Base-by-base conservation (phyloP, 202 grass and related monocot genomes). In the Bolboschoenoplectus hybrid region DNA sequence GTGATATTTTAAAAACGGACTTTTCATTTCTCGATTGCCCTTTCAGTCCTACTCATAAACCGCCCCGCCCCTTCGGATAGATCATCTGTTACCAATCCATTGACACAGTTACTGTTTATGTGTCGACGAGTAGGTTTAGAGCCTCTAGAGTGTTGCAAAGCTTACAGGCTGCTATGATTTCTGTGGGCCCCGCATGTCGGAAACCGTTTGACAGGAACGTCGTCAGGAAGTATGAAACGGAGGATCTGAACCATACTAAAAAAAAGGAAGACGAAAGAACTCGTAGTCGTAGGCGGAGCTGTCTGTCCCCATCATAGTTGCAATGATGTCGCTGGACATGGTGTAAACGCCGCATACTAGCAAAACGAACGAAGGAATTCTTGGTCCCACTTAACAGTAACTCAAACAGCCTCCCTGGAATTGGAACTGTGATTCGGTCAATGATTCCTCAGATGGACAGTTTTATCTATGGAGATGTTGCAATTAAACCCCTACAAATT, bases 391-490 rank as follows among this genome's bases (percentile, higher is more conserved):
- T 51, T 32, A 13, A 50, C 44, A 73, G 69, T 5, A 8, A 13
- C 46, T 16, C 5, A 76, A 76, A 55, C 35, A 44, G 53, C 16
- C 36, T 60, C 55, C 55, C 34, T 11, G 6, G 13, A 76, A 19
- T 60, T 79, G 52, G 7, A 79, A 58, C 38, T 20, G 76, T 43
- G 3, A 56, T 61, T 44, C 16, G 76, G 76, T 58, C 76, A 80
- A 60, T 60, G 53, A 44, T 80, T 80, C 38, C 16, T 40, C 13
- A 11, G 14, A 57, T 32, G 13, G 34, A 39, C 34, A 45, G 2
- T 71, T 10, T 46, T 26, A 2, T 70, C 40, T 9, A 6, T 19
- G 11, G 55, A 34, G 1, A 12, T 40, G 1, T 80, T 80, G 16
- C 76, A 61, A 10, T 11, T 16, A 61, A 44, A 41, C 36, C 76